Evolutionary conservation across 257 asterid genomes (phyloP), one percentile per base, ranked within the genome.

Genomic region (Solanum appendiculatum): DNA sequence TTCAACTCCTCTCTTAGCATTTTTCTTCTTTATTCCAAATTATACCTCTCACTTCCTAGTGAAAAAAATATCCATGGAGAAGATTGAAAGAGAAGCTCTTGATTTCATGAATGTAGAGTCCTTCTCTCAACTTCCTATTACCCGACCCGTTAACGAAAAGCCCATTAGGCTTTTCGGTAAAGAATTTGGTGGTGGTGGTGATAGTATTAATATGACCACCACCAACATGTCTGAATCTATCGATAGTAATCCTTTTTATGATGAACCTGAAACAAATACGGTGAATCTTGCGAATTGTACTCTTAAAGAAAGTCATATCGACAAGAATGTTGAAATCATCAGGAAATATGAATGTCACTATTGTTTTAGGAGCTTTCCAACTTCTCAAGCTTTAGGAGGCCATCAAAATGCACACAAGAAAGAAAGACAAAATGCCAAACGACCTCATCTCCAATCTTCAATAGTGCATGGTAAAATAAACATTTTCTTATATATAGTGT

Each of bases 301-400:
- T 12, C 11, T 8, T 16, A 91, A 90, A 33, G 90, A 87, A 33
- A 48, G 1, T 27, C 27, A 29, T 46, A 27, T 86, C 14, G 83
- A 60, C 23, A 87, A 70, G 33, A 88, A 68, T 1, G 91, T 87
- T 2, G 92, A 90, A 80, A 89, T 88, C 15, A 78, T 0, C 54
- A 27, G 96, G 46, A 94, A 91, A 82, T 96, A 94, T 87, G 99
- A 93, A 78, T 96, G 99, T 90, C 98, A 96, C 37, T 96, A 94
- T 89, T 96, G 99, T 87, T 92, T 95, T 88, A 87, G 97, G 77
- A 93, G 92, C 91, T 96, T 96, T 92, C 97, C 98, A 0, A 96
- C 99, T 12, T 95, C 99, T 3, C 99, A 96, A 88, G 99, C 99
- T 10, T 94, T 96, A 1, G 99, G 99, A 23, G 99, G 99, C 66